A percentile compares a stretch with the other conserved stretches of the same genome.
phyloP scores from a whole-genome alignment of 805 yeast species.

The Cyberlindnera meyerae region DNA sequence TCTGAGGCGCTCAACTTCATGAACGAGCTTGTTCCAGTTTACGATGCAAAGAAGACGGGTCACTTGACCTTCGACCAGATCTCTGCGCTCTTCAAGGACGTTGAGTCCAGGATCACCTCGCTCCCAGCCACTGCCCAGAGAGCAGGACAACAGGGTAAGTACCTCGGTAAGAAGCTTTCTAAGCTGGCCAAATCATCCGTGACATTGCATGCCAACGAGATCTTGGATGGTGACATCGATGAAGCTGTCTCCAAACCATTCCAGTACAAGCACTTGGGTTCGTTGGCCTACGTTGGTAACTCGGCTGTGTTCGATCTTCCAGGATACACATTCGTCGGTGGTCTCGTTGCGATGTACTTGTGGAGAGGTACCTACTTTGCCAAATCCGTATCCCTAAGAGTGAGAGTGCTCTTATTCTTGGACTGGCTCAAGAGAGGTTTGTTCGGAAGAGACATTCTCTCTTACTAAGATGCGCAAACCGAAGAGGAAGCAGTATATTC shows the following conservation, averaged over 20 bases:
- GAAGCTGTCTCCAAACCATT: slow-evolving; percentile 53
- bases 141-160: slow-evolving; percentile 67
- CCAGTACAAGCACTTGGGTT: slow-evolving; percentile 59
- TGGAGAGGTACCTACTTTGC: slow-evolving; percentile 72
- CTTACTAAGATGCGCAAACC: slow-evolving; percentile 8
- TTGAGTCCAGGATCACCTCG: slow-evolving; percentile 60
- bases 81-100: slow-evolving; percentile 43
- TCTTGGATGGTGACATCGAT: slow-evolving; percentile 51
- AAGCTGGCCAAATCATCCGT: slow-evolving; percentile 44
- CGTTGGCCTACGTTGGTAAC: slow-evolving; percentile 64
- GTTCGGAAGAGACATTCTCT: slow-evolving; percentile 45
- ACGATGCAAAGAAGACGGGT: slow-evolving; percentile 44
- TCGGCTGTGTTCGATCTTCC: slow-evolving; percentile 65
- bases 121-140: slow-evolving; percentile 74
- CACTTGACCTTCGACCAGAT: slow-evolving; percentile 50
- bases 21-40: slow-evolving; percentile 47
- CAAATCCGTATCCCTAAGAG: slow-evolving; percentile 59
- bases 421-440: slow-evolving; percentile 65
- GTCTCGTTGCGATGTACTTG: slow-evolving; percentile 62
- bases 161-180: slow-evolving; percentile 55
- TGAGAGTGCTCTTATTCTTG: slow-evolving; percentile 57
- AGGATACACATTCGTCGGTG: slow-evolving; percentile 60
- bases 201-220: slow-evolving; percentile 39
- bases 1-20: slow-evolving; percentile 49
- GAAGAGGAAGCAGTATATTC: no score